Evolutionary conservation across 495 filamentous ascomycete genomes (phyloP).

Genomic region (Xylaria intraflava): DNA sequence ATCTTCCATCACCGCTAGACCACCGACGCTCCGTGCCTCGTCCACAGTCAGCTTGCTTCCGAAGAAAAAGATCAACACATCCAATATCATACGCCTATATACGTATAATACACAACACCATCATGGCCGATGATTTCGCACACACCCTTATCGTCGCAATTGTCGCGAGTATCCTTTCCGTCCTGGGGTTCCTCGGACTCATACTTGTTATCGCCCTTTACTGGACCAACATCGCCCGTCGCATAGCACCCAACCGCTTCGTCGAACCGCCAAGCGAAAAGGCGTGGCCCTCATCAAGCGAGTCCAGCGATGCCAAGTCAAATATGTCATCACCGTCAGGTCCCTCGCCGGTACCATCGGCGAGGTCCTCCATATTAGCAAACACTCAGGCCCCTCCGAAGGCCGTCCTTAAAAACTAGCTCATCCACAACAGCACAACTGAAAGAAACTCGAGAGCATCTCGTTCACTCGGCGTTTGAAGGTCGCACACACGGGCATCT

Average conservation of each 20-base stretch:
- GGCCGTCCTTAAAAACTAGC: background rate
- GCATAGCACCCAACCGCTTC: conserved; percentile 15
- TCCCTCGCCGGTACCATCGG: conserved; percentile 12
- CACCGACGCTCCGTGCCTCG: background rate
- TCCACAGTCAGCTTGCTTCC: background rate
- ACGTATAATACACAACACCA: background rate
- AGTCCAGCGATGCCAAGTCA: conserved; percentile 10
- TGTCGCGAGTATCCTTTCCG: conserved; percentile 16
- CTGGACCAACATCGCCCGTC: conserved; percentile 23
- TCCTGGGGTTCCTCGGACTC: conserved; percentile 9
- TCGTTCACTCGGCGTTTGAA: no score
- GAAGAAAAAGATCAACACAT: background rate
- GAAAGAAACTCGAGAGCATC: no score
- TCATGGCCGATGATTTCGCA: conserved; percentile 19
- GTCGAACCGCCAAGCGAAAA: conserved; percentile 15
- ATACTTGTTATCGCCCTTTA: conserved; percentile 20
- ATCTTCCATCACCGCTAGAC: background rate
- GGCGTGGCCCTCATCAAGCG: conserved; percentile 20
- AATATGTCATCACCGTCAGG: background rate
- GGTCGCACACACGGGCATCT: no score
- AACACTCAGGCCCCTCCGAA: conserved; percentile 11
- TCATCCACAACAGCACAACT: background rate
- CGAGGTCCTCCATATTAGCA: conserved; percentile 18
- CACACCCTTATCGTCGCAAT: conserved; percentile 21
- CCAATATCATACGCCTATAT: background rate